Percentiles rank a stretch among this genome's conserved stretches.
These are phyloP conservation scores for Cyberlindnera lachancei DNA, from an alignment of 805 yeast genomes.

Conservation along the genomic window DNA sequence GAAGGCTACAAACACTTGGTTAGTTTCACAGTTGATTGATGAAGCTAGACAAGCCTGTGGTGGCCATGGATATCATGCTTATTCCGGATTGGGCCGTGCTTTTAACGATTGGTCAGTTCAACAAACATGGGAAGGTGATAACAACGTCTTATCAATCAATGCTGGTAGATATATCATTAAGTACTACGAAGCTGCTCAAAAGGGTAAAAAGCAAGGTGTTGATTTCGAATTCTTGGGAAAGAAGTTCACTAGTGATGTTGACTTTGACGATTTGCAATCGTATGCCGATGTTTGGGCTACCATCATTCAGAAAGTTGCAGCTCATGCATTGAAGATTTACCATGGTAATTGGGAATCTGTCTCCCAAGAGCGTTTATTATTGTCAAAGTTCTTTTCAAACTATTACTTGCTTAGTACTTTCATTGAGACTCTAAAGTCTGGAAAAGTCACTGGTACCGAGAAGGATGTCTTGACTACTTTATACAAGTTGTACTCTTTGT, in stretches of 20 bases:
- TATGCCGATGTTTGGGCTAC: conserved; percentile 27
- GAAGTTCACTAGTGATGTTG: conserved; percentile 21
- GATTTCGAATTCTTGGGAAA: conserved; percentile 25
- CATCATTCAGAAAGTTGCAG: conserved; percentile 26
- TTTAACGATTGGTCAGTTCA: conserved; percentile 95
- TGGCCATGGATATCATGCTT: conserved; percentile 94
- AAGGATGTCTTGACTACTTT: conserved; percentile 43
- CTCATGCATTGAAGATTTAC: conserved; percentile 25
- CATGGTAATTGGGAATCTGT: conserved; percentile 28
- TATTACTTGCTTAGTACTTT: conserved; percentile 29
- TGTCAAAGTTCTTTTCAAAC: conserved; percentile 35
- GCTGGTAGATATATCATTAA: conserved; percentile 65
- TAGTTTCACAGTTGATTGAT: conserved; percentile 70
- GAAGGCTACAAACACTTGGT: conserved; percentile 88
- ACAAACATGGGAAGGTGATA: conserved; percentile 98
- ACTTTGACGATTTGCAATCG: conserved; percentile 13
- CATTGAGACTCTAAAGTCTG: conserved; percentile 19
- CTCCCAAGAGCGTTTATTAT: conserved; percentile 30
- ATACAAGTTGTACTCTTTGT: conserved; percentile 55
- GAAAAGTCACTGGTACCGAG: conserved; percentile 26
- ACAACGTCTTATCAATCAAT: conserved; percentile 75
- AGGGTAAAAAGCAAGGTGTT: conserved; percentile 26
- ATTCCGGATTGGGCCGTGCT: conserved; percentile 84
- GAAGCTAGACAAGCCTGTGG: conserved; percentile 93
- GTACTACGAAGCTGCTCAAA: conserved; percentile 31